Evolutionary conservation across 305 asterid genomes (phyloP).

Genomic region (Rubia occidens): DNA sequence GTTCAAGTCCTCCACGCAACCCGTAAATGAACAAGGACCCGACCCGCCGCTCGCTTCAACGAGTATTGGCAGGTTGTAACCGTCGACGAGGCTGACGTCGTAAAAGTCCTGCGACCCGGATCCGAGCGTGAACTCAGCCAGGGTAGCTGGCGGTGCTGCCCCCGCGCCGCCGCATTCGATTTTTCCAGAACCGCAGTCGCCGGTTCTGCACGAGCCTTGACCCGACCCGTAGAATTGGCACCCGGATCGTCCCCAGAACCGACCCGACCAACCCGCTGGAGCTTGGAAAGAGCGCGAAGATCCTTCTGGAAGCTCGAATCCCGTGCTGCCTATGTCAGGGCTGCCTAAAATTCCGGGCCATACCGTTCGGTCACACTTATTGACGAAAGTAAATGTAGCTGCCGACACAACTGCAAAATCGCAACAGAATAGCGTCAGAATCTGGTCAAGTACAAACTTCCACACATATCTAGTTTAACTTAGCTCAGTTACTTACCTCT

Average conservation of each 20-base stretch:
- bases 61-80: constrained; percentile 59
- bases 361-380: constrained; percentile 49
- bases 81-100: constrained; percentile 80
- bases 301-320: constrained; percentile 48
- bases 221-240: constrained; percentile 51
- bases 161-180: constrained; percentile 46
- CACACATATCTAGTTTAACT: no score
- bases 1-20: constrained; percentile 54
- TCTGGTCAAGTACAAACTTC: no score
- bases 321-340: constrained; percentile 47
- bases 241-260: constrained; percentile 74
- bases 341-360: constrained; percentile 69
- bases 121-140: constrained; percentile 63
- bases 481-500: neutral
- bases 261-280: constrained; percentile 69
- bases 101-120: constrained; percentile 57
- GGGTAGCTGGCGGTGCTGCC: constrained; percentile 45
- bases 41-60: constrained; percentile 49
- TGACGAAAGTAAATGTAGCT: constrained; percentile 48
- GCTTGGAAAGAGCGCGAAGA: constrained; percentile 42
- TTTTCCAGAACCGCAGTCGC: constrained; percentile 47
- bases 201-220: constrained; percentile 45
- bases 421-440: neutral
- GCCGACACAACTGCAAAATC: constrained; percentile 20
- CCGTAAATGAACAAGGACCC: constrained; percentile 53